Percentiles rank a stretch among this genome's conserved stretches.
Evolutionary conservation across 2,329 filamentous ascomycete species (phyloP).

Genomic region (Cadophora sp.): DNA sequence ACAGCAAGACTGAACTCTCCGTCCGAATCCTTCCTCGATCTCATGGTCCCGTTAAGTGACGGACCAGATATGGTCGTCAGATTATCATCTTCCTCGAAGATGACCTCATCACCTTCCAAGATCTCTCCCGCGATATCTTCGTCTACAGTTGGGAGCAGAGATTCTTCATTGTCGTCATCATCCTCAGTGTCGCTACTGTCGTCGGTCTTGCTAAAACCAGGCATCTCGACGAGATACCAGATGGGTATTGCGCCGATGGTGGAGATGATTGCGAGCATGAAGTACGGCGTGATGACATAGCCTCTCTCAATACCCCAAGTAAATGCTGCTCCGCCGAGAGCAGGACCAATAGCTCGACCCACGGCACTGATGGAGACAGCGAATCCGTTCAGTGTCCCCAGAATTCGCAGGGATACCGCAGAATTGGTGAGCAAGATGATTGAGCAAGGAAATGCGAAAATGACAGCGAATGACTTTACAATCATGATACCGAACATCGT

Average conservation of each 20-base stretch:
- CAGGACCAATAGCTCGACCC: slow-evolving; percentile 81
- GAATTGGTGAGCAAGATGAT: slow-evolving; percentile 93
- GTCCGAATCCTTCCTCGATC: slow-evolving; percentile 14
- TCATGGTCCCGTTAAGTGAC: slow-evolving; percentile 4
- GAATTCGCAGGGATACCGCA: slow-evolving; percentile 73
- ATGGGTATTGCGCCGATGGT: slow-evolving; percentile 73
- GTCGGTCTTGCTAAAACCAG: slow-evolving; percentile 63
- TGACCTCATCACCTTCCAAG: slow-evolving; percentile 33
- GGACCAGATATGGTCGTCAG: slow-evolving; percentile 20
- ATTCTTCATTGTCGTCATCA: slow-evolving; percentile 33
- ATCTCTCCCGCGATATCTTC: slow-evolving; percentile 32
- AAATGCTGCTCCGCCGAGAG: slow-evolving; percentile 74
- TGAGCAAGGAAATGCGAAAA: slow-evolving; percentile 87
- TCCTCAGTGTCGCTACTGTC: slow-evolving; percentile 27
- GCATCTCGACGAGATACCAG: slow-evolving; percentile 76
- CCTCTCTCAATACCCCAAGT: slow-evolving; percentile 77
- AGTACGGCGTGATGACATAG: slow-evolving; percentile 83
- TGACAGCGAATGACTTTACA: slow-evolving; percentile 75
- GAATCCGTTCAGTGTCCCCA: slow-evolving; percentile 91
- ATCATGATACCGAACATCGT: slow-evolving; percentile 74
- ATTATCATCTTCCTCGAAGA: slow-evolving; percentile 32
- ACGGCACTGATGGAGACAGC: slow-evolving; percentile 84
- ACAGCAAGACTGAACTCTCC: slow-evolving; percentile 13
- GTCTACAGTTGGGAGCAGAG: slow-evolving; percentile 25
- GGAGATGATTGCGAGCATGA: slow-evolving; percentile 71